Evolutionary conservation across 2,329 filamentous ascomycete species (phyloP).

Genomic region (Penicillium sp.): DNA sequence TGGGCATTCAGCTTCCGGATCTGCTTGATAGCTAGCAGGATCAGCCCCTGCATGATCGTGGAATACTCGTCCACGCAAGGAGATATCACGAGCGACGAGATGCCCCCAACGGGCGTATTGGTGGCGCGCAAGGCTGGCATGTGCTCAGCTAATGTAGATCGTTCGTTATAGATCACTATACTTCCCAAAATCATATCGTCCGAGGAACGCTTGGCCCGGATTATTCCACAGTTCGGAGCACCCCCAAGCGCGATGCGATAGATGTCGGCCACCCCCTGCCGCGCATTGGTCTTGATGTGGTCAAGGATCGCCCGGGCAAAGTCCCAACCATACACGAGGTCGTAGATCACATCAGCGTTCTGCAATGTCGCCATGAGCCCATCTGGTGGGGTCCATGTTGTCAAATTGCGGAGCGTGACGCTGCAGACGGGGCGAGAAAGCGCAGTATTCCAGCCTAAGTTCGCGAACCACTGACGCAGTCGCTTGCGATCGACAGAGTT

Average conservation of each 20-base stretch:
- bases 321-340: slow-evolving; percentile 76
- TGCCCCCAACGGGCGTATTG: slow-evolving; percentile 63
- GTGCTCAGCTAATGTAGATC: slow-evolving; percentile 65
- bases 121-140: slow-evolving; percentile 65
- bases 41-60: slow-evolving; percentile 72
- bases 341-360: slow-evolving; percentile 71
- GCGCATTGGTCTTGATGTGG: slow-evolving; percentile 69
- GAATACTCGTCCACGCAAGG: slow-evolving; percentile 65
- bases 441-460: slow-evolving; percentile 78
- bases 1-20: slow-evolving; percentile 74
- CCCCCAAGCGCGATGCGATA: slow-evolving; percentile 74
- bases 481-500: slow-evolving; percentile 60
- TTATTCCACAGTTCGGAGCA: slow-evolving; percentile 71
- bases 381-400: slow-evolving; percentile 70
- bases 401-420: slow-evolving; percentile 70
- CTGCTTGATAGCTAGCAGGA: slow-evolving; percentile 76
- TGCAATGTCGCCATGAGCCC: slow-evolving; percentile 72
- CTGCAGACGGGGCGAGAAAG: slow-evolving; percentile 64
- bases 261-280: slow-evolving; percentile 74
- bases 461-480: slow-evolving; percentile 78
- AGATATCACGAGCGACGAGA: slow-evolving; percentile 75
- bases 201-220: slow-evolving; percentile 70
- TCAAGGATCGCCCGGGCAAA: slow-evolving; percentile 70
- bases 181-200: slow-evolving; percentile 71
- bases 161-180: slow-evolving; percentile 72